Base-by-base conservation (phyloP, 2,329 filamentous ascomycete species). In the Incumbomyces delicatus region DNA sequence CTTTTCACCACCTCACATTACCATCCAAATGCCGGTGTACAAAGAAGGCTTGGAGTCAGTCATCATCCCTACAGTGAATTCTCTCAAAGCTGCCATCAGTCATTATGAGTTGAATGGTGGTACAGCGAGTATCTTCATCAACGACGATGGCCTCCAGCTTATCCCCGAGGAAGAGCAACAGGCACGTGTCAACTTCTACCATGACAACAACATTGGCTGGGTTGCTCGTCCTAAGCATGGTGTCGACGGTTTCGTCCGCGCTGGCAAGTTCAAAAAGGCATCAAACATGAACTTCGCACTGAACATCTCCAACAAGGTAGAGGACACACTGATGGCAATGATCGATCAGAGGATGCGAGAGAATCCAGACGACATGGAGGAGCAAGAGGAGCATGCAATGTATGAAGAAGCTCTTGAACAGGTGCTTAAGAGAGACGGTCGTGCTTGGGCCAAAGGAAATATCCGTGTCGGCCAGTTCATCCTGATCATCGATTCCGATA, bases 11-110 rank as follows among this genome's bases (percentile, higher is more conserved):
- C 44, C 74, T 68, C 58, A 67, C 70, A 20, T 76, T 46, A 90
- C 85, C 2, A 83, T 94, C 34, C 87, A 94, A 60, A 89, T 85
- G 61, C 87, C 87, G 3, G 85, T 94, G 0, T 94, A 92, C 70
- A 92, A 90, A 64, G 87, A 94, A 63, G 85, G 85, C 54, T 73
- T 94, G 2, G 67, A 68, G 18, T 78, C 73, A 50, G 87, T 94
- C 57, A 78, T 79, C 51, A 66, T 66, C 33, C 76, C 76, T 0
- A 79, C 76, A 0, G 69, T 79, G 34, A 65, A 69, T 13, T 77
- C 74, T 2, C 61, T 79, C 31, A 76, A 77, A 57, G 68, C 71
- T 16, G 76, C 76, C 14, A 78, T 79, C 49, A 74, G 73, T 29
- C 75, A 75, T 12, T 79, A 79, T 53, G 76, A 78, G 53, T 72